These are phyloP conservation scores for Aspergillus eucalypticola DNA, from an alignment of 2,329 filamentous ascomycete species.

Conservation along the genomic window DNA sequence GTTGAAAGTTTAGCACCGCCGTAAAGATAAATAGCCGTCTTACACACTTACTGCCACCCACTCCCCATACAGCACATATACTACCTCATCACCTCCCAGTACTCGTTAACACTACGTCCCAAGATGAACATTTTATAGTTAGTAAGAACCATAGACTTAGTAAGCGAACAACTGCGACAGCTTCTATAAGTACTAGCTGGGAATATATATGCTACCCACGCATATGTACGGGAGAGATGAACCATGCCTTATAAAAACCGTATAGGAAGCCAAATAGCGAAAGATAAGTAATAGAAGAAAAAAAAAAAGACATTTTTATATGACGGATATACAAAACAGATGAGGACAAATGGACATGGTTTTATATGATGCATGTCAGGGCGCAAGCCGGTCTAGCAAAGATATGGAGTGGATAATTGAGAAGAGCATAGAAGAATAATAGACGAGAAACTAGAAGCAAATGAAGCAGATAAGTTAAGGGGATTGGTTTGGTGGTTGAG, in stretches of 20 bases:
- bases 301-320: not conserved
- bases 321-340: slow-evolving; percentile 10
- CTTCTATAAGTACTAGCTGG: not conserved
- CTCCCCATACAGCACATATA: too few relatives aligned
- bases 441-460: not conserved
- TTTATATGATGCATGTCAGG: not conserved
- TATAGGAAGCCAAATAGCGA: not conserved
- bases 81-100: too few relatives aligned
- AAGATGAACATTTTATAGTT: too few relatives aligned
- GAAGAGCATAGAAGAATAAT: not conserved
- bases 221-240: not conserved
- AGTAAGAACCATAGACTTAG: not conserved
- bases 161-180: not conserved
- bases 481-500: slow-evolving; percentile 8
- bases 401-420: not conserved
- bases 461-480: not conserved
- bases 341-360: not conserved
- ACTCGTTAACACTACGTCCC: too few relatives aligned
- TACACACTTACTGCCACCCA: too few relatives aligned
- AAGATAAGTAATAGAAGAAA: not conserved
- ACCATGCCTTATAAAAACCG: not conserved
- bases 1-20: too few relatives aligned
- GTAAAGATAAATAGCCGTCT: too few relatives aligned
- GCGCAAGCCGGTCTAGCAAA: not conserved
- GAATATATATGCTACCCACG: not conserved